Base-by-base conservation (phyloP, 129 eudicot species). In the Silybum marianum region DNA sequence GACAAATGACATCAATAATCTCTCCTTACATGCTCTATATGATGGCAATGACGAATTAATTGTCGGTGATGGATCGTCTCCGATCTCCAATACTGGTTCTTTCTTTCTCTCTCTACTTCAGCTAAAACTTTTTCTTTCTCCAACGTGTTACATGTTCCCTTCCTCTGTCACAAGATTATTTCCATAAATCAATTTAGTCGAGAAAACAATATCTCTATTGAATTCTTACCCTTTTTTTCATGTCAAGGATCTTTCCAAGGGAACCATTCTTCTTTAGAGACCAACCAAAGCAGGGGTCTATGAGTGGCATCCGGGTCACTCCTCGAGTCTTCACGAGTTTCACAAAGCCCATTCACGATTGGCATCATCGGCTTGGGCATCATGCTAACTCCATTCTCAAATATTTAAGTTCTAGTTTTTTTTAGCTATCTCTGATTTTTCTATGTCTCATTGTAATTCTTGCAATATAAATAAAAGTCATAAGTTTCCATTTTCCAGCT, bases 381-480 rank as follows among this genome's bases (percentile, higher is more conserved):
- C 68, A 25, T 19, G 2, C 68, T 6, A 4, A 18, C 6, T 62
- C 68, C 3, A 8, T 62, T 62, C 68, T 62, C 11, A 62, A 21
- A 21, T 62, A 21, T 62, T 21, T 19, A n/a, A n/a, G n/a, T n/a
- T 62, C 26, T 62, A 62, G 68, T 62, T 62, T 62, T 19, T 18
- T 62, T 21, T 62, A 62, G 25, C 68, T 5, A 62, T 62, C 25
- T 62, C 68, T 19, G 25, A 62, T 62, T 62, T 62, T 62, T 60
- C 23, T 6, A 62, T 60, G 24, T 62, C 68, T 62, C 25, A 62
- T 62, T 62, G 25, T 62, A 62, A 62, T 62, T 62, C 68, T 62
- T 62, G 9, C 25, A 25, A 70, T n/a, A 26, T 70, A 14, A 70
- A 70, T 70, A 70, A 70, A 70, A 70, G 74, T 32, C 74, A 70